Base-by-base conservation (phyloP, 2,329 filamentous ascomycete genomes). In the Pyrenochaeta sp. region DNA sequence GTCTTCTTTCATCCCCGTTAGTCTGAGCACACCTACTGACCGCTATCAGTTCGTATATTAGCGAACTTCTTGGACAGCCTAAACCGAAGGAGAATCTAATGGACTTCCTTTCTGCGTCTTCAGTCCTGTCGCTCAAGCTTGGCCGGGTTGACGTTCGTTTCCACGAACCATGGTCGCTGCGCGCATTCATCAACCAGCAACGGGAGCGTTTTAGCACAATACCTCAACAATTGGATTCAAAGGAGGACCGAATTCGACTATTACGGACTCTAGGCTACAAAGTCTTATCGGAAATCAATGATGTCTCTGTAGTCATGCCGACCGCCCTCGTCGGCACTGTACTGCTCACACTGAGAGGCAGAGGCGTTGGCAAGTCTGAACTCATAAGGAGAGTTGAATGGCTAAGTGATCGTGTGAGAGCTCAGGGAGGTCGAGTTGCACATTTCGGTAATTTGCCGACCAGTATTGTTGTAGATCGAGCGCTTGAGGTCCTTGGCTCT, bases 241-340 rank as follows among this genome's bases (percentile, higher is more conserved):
- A 62, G 32, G 72, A 79, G 22, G 76, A 76, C 30, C 80, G 87
- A 17, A 81, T 90, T 40, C 88, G 89, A 46, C 76, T 99, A 2
- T 75, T 99, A 9, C 83, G 91, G 23, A 95, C 90, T 0, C 78
- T 99, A 41, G 94, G 94, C 1, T 99, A 96, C 74, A 89, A 89
- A 59, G 91, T 97, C 1, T 78, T 99, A 2, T 87, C 89, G 1
- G 90, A 99, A 61, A 99, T 99, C 74, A 99, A 99, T 66, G 84
- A 87, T 22, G 93, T 96, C 2, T 96, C 92, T 0, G 94, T 99
- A 0, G 90, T 99, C 34, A 99, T 99, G 94, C 94, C 94, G 1
- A 97, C 94, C 0, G 93, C 94, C 0, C 79, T 99, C 29, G 95
- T 99, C 18, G 94, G 94, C 5, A 99, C 94, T 0, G 89, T 97